Conservation (phyloP, 768 basidiomycete genomes). For the Boletus rubropictus region DNA sequence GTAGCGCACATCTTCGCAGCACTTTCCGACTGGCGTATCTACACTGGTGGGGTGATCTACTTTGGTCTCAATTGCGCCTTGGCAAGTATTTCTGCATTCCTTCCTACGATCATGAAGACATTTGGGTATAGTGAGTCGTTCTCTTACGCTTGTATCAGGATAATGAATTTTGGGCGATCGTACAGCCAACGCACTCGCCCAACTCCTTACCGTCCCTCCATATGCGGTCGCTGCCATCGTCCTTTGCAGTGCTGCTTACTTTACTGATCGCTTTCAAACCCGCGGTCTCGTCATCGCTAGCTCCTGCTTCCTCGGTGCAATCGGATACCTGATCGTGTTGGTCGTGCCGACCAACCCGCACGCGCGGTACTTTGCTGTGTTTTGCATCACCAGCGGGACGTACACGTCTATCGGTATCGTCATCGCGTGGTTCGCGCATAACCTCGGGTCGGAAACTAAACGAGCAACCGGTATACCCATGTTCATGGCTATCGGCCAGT, state of each 20-base stretch:
- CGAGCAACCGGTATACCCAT: slow-evolving; percentile 70
- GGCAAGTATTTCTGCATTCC: slow-evolving; percentile 75
- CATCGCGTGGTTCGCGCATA: slow-evolving; percentile 78
- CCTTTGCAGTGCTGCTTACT: slow-evolving; percentile 51
- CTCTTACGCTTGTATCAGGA: not conserved
- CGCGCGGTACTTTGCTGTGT: slow-evolving; percentile 72
- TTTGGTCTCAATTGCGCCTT: slow-evolving; percentile 73
- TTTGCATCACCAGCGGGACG: slow-evolving; percentile 71
- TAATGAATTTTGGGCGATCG: not conserved
- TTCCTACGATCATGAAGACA: slow-evolving; percentile 75
- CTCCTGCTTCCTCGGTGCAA: slow-evolving; percentile 27
- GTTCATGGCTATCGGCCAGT: slow-evolving; percentile 78
- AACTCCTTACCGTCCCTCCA: slow-evolving; percentile 76
- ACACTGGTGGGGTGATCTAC: slow-evolving; percentile 65
- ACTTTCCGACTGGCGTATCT: slow-evolving; percentile 66
- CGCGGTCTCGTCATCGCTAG: slow-evolving; percentile 40
- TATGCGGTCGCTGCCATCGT: slow-evolving; percentile 67
- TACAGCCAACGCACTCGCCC: slow-evolving; percentile 57
- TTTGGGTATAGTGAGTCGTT: slow-evolving; percentile 59
- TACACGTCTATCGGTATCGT: slow-evolving; percentile 70
- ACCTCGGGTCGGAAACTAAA: slow-evolving; percentile 74
- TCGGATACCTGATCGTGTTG: slow-evolving; percentile 58
- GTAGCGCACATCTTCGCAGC: slow-evolving; percentile 59
- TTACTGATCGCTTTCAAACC: slow-evolving; percentile 61
- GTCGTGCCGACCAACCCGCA: slow-evolving; percentile 48